Conservation (phyloP, 164 flowering plant species). For the Magnolia sinica region DNA sequence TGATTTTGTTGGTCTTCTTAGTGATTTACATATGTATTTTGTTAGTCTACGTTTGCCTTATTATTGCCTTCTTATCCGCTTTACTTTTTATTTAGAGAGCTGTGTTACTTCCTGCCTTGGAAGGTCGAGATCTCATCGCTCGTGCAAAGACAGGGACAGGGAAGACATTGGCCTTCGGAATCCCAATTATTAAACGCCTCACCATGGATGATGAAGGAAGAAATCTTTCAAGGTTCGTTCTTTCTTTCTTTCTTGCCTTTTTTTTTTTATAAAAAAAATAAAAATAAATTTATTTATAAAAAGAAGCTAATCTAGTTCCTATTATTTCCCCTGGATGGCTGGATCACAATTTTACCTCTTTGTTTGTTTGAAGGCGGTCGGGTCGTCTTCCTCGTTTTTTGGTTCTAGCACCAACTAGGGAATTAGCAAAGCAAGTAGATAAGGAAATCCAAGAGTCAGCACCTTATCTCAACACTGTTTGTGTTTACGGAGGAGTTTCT, state of each 20-base stretch:
- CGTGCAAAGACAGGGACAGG: slow-evolving; percentile 99
- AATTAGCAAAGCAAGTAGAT: slow-evolving; percentile 96
- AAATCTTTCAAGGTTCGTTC: slow-evolving; percentile 43
- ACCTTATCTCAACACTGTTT: slow-evolving; percentile 81
- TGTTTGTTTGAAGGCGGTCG: slow-evolving; percentile 43
- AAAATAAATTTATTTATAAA: too few relatives aligned
- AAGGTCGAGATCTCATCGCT: slow-evolving; percentile 90
- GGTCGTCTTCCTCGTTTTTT: slow-evolving; percentile 77
- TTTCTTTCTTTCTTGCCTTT: background rate
- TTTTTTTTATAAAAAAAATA: too few relatives aligned
- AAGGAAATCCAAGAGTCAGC: slow-evolving; percentile 94
- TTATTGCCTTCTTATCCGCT: background rate
- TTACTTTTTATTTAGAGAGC: slow-evolving; percentile 56
- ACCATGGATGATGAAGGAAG: slow-evolving; percentile 45
- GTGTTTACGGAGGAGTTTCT: slow-evolving; percentile 98
- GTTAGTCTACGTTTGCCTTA: too few relatives aligned
- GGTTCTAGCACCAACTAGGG: slow-evolving; percentile 94
- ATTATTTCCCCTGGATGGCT: background rate
- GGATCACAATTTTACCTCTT: background rate
- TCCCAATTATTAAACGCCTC: slow-evolving; percentile 78
- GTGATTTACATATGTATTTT: too few relatives aligned
- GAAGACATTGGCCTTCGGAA: slow-evolving; percentile 94
- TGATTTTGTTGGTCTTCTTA: too few relatives aligned
- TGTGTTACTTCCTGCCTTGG: slow-evolving; percentile 79
- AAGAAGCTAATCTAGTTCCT: too few relatives aligned